A percentile compares a stretch with the other conserved stretches of the same genome.
Evolutionary conservation across 2,329 filamentous ascomycete genomes (phyloP).

Genomic region (Colletotrichum paranaense): DNA sequence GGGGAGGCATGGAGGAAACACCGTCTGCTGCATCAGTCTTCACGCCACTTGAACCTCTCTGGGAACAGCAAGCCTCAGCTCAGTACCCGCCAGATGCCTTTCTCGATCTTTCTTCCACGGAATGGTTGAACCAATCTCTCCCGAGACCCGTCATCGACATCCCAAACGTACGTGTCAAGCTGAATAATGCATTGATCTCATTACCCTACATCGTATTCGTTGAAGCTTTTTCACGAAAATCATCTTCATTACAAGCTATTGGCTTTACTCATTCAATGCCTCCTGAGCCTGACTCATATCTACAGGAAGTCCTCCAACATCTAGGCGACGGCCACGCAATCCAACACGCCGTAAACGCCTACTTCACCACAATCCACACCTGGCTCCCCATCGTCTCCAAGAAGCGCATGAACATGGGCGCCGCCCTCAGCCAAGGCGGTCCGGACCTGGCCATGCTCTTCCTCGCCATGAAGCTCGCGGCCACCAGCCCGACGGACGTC

Average conservation of each 20-base stretch:
- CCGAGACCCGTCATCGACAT: conserved; percentile 51
- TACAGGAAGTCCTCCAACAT: conserved; percentile 51
- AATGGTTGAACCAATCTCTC: conserved; percentile 48
- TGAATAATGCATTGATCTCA: neutral
- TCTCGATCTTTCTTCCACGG: conserved; percentile 54
- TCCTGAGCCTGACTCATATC: neutral
- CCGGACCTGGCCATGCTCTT: conserved; percentile 59
- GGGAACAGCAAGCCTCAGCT: neutral
- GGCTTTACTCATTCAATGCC: too few relatives aligned
- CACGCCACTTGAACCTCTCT: conserved; percentile 1
- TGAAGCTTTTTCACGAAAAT: too few relatives aligned
- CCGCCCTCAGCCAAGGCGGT: conserved; percentile 54
- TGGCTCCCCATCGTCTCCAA: conserved; percentile 61
- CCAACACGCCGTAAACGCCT: conserved; percentile 50
- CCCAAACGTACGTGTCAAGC: conserved; percentile 46
- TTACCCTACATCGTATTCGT: neutral
- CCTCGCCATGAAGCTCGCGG: conserved; percentile 60
- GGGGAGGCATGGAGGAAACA: conserved; percentile 3
- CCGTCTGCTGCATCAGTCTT: neutral
- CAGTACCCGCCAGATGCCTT: conserved; percentile 56
- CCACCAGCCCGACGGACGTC: conserved; percentile 48
- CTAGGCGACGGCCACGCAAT: conserved; percentile 51
- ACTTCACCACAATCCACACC: conserved; percentile 56
- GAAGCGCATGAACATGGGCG: conserved; percentile 55
- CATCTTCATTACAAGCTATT: too few relatives aligned